Percentiles rank a stretch among this genome's conserved stretches.
phyloP scores from a whole-genome alignment of 2,329 filamentous ascomycete species.

The Xylariaceae sp. region DNA sequence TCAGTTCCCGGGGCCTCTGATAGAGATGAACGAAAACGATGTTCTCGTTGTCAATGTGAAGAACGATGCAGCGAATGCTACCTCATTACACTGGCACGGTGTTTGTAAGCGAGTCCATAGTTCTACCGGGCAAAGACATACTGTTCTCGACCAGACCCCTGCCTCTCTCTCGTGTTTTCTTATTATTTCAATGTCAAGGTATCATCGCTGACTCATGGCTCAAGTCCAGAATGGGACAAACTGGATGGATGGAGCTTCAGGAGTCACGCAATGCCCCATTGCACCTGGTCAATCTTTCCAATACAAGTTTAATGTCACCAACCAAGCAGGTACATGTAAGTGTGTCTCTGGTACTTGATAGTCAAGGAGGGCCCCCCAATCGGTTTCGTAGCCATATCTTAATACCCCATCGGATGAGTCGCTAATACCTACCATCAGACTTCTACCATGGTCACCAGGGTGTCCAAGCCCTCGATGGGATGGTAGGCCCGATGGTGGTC shows the following conservation, averaged over 20 bases:
- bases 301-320: slow-evolving; percentile 63
- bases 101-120: slow-evolving; percentile 40
- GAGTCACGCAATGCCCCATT: slow-evolving; percentile 65
- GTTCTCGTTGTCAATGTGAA: slow-evolving; percentile 64
- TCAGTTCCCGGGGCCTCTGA: slow-evolving; percentile 67
- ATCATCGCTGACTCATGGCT: not conserved
- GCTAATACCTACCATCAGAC: slow-evolving; percentile 27
- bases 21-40: slow-evolving; percentile 72
- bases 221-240: slow-evolving; percentile 66
- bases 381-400: not conserved
- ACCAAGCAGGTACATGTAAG: slow-evolving; percentile 40
- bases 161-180: too few species aligned
- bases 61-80: slow-evolving; percentile 64
- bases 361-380: not conserved
- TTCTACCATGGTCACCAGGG: slow-evolving; percentile 49
- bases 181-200: too few species aligned
- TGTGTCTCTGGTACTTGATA: not conserved
- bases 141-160: too few species aligned
- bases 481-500: slow-evolving; percentile 62
- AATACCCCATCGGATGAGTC: not conserved
- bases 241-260: slow-evolving; percentile 68
- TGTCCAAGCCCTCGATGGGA: slow-evolving; percentile 62
- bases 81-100: slow-evolving; percentile 72
- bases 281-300: slow-evolving; percentile 58
- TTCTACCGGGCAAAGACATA: not conserved